phyloP scores from a whole-genome alignment of 345 rosid genomes.

The Capsella bursapastoris region DNA sequence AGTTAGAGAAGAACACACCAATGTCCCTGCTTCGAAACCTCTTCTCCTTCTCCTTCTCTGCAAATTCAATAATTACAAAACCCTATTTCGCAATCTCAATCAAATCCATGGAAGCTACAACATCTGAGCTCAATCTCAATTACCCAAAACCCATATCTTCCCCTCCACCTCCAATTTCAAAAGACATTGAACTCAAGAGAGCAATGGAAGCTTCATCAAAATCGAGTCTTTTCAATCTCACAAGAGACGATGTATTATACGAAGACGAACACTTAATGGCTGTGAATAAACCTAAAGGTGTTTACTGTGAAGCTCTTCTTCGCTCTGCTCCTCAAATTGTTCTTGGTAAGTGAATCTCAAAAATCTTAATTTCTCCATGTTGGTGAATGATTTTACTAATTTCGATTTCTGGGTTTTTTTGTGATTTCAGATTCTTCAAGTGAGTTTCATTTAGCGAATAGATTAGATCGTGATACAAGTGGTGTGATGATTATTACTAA shows the following conservation, averaged over 20 bases:
- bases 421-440: slow-evolving; percentile 20
- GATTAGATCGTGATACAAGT: slow-evolving; percentile 93
- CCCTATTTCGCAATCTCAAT: slow-evolving; percentile 33
- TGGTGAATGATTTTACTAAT: not conserved
- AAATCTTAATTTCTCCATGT: not conserved
- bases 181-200: slow-evolving; percentile 69
- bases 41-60: slow-evolving; percentile 22
- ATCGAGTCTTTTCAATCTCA: slow-evolving; percentile 64
- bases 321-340: slow-evolving; percentile 53
- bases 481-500: slow-evolving; percentile 88
- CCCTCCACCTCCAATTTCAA: slow-evolving; percentile 70
- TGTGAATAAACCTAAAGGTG: slow-evolving; percentile 77
- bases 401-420: not conserved
- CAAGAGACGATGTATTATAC: slow-evolving; percentile 54
- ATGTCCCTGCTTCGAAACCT: slow-evolving; percentile 37
- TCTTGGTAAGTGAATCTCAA: slow-evolving; percentile 36
- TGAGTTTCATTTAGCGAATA: slow-evolving; percentile 85
- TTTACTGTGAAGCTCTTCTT: slow-evolving; percentile 78
- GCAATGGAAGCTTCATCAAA: slow-evolving; percentile 84
- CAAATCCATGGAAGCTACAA: slow-evolving; percentile 40
- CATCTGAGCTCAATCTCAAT: slow-evolving; percentile 23
- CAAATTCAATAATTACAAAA: slow-evolving; percentile 42
- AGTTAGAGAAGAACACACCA: not conserved
- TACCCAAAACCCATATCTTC: slow-evolving; percentile 84
- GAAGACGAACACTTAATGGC: slow-evolving; percentile 89